These are phyloP conservation scores for Cladosporium sp. DNA, from an alignment of 2,329 filamentous ascomycete genomes.

Conservation along the genomic window DNA sequence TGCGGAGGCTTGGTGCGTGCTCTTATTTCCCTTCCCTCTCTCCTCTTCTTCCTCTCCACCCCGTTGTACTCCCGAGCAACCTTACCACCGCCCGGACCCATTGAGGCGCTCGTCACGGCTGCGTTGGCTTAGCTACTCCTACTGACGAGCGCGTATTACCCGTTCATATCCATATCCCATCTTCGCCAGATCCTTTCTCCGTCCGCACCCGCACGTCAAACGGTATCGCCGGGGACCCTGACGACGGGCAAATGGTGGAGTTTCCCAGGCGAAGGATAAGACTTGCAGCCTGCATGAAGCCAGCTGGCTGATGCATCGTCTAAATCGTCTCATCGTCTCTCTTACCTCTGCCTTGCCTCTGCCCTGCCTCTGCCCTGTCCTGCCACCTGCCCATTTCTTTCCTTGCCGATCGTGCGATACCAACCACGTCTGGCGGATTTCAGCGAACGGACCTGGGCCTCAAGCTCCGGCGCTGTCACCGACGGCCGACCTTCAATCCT, in stretches of 20 bases:
- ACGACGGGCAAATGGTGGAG: conserved; percentile 1
- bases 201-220: conserved; percentile 8
- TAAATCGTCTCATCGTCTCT: too few species aligned
- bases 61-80: conserved; percentile 1
- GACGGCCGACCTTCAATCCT: background rate
- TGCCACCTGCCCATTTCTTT: too few species aligned
- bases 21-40: background rate
- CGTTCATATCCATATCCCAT: background rate
- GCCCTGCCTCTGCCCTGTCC: too few species aligned
- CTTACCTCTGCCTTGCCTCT: too few species aligned
- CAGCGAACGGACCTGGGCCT: background rate
- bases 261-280: too few species aligned
- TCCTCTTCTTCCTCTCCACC: too few species aligned
- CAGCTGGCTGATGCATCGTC: too few species aligned
- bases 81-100: conserved; percentile 1
- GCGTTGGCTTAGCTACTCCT: too few species aligned
- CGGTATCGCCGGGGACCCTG: background rate
- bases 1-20: conserved; percentile 8
- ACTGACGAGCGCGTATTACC: too few species aligned
- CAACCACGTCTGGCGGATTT: background rate
- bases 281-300: conserved; percentile 4
- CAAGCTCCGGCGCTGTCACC: conserved; percentile 3
- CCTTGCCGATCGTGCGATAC: conserved; percentile 10
- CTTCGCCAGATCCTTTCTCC: background rate
- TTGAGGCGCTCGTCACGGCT: conserved; percentile 11